Evolutionary conservation across 192 early-diverging fungal species (phyloP).

Genomic region (Backusella morwellensis): DNA sequence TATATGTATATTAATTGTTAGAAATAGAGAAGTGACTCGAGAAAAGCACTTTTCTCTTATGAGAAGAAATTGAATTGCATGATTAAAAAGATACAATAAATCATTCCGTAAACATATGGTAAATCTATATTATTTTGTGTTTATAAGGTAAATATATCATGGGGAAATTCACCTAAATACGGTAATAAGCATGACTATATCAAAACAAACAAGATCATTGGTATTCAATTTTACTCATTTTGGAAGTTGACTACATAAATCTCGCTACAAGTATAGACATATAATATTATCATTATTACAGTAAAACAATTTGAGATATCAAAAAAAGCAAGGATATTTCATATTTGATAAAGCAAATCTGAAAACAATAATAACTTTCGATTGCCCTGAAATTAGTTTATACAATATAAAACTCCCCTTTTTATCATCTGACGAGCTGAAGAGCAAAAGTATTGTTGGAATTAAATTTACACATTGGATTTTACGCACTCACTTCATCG

Average conservation of each 20-base stretch:
- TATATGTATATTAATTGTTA: neutral
- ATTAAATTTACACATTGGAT: neutral
- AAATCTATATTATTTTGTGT: neutral
- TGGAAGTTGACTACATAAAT: neutral
- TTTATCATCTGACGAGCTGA: conserved; percentile 5
- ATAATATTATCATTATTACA: neutral
- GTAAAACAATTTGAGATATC: neutral
- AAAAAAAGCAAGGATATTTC: neutral
- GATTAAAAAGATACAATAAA: neutral
- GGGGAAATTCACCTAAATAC: neutral
- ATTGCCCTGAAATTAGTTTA: neutral
- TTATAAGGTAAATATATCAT: conserved; percentile 3
- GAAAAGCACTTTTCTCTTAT: neutral
- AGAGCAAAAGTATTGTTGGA: neutral
- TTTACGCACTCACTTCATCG: neutral
- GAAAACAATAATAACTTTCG: neutral
- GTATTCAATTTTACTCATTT: conserved; percentile 1
- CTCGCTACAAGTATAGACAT: neutral
- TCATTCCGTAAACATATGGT: neutral
- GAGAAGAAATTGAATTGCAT: neutral
- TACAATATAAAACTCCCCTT: neutral
- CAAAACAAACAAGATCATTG: neutral
- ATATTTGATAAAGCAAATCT: neutral
- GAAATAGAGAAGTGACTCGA: neutral
- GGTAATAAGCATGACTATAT: neutral